Base-by-base conservation (phyloP, 345 rosid species). In the Noccaea bulbosa region DNA sequence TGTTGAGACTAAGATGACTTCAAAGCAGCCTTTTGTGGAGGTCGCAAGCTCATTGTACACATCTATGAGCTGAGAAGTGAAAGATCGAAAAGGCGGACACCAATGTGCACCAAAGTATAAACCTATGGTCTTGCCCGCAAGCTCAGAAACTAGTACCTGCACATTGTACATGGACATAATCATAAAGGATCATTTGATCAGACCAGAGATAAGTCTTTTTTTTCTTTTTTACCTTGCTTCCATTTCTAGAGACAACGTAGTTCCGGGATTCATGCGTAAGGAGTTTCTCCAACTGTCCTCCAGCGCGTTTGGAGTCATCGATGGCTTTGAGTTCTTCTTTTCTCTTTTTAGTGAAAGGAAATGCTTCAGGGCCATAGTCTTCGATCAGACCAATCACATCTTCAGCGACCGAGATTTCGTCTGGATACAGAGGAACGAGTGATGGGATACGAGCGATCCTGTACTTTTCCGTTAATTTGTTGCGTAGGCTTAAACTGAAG, bases 51-150 rank as follows among this genome's bases (percentile, higher is more conserved):
- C 86, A 8, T 64, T 73, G 71, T 91, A 87, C 12, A 74, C 81
- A 54, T 88, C 89, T 14, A 68, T 48, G 33, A 91, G 94, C 56
- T 84, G 91, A 12, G 79, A 38, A 9, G 89, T 85, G 86, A 90
- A 90, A 37, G 84, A 71, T 6, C 85, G 83, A 67, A 88, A 85
- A 16, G 97, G 97, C 20, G 90, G 94, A 70, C 86, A 85, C 94
- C 94, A 88, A 32, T 85, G 78, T 53, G 94, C 90, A 10, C 90
- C 92, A 58, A 88, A 85, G 81, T 85, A 84, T 48, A 90, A 83
- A 32, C 97, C 97, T 14, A 88, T 63, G 16, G 92, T 86, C 85
- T 86, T 90, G 6, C 94, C 92, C 70, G 70, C 81, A 53, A 90
- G 90, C 61, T 88, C 65, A 34, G 92, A 78, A 45, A 81, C 78